These are phyloP conservation scores for Clavaria fumosa DNA, from an alignment of 768 basidiomycete genomes.

Conservation along the genomic window DNA sequence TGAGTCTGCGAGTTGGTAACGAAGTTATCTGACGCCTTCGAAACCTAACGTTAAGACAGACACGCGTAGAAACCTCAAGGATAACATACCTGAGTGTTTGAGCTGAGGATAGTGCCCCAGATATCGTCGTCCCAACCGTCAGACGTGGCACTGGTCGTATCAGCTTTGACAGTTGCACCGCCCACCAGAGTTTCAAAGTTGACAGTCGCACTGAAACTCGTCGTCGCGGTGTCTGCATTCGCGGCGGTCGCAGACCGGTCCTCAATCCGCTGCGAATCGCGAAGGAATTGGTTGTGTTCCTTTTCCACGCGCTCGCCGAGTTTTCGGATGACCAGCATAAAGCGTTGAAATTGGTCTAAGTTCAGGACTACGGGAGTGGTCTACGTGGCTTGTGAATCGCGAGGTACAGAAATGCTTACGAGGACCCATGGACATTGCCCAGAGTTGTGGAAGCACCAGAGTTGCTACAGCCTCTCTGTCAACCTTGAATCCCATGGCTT, in stretches of 20 bases:
- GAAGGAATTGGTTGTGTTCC: conserved; percentile 84
- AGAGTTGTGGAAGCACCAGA: conserved; percentile 78
- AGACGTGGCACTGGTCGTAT: conserved; percentile 23
- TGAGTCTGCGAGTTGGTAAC: too few relatives aligned
- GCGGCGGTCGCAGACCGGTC: conserved; percentile 44
- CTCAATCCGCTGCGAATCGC: conserved; percentile 84
- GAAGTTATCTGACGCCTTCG: too few relatives aligned
- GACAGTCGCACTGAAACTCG: conserved; percentile 32
- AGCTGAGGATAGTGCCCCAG: conserved; percentile 63
- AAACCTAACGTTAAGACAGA: too few relatives aligned
- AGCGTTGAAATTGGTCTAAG: conserved; percentile 78
- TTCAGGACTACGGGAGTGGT: conserved; percentile 39
- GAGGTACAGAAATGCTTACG: conserved; percentile 29
- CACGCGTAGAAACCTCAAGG: conserved; percentile 1
- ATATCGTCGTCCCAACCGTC: conserved; percentile 68
- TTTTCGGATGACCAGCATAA: conserved; percentile 74
- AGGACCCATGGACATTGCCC: conserved; percentile 97
- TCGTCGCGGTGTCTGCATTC: conserved; percentile 24
- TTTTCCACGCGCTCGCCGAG: conserved; percentile 77
- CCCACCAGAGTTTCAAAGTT: conserved; percentile 85
- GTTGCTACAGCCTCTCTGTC: conserved; percentile 88
- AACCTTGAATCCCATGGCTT: conserved; percentile 91
- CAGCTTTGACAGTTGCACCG: conserved; percentile 28
- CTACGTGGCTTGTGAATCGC: neutral
- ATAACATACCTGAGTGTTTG: conserved; percentile 20